Evolutionary conservation across 768 basidiomycete genomes (phyloP).

Genomic region (Podaxis pistillaris): DNA sequence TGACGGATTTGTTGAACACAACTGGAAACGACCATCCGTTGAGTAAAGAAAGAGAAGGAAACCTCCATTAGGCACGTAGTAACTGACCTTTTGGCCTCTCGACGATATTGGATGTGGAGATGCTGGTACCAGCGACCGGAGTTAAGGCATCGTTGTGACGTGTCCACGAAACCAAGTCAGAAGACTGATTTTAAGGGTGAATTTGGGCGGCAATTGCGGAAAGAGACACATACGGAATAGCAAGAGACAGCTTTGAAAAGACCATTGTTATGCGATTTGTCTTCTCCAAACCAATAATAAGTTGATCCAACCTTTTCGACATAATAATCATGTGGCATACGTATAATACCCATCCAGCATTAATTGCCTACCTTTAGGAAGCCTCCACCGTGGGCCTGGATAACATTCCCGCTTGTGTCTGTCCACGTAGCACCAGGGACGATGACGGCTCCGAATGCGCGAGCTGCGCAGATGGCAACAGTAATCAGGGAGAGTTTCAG

Average conservation of each 20-base stretch:
- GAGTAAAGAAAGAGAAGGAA: background rate
- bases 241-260: conserved; percentile 60
- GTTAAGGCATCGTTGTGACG: conserved; percentile 59
- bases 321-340: background rate
- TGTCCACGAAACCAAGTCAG: conserved; percentile 52
- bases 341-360: background rate
- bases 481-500: background rate
- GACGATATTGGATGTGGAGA: conserved; percentile 56
- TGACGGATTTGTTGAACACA: conserved; percentile 50
- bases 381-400: conserved; percentile 64
- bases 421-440: conserved; percentile 63
- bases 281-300: conserved; percentile 64
- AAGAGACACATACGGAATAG: conserved; percentile 38
- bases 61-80: background rate
- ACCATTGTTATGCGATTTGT: conserved; percentile 55
- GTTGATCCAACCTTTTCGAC: conserved; percentile 44
- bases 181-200: conserved; percentile 32
- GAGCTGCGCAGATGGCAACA: conserved; percentile 17
- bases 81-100: conserved; percentile 58
- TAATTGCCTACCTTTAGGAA: conserved; percentile 44
- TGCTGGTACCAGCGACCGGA: conserved; percentile 52
- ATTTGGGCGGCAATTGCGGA: background rate
- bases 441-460: conserved; percentile 35
- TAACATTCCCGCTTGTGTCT: conserved; percentile 58
- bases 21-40: conserved; percentile 31